Base-by-base conservation (phyloP, 768 basidiomycete species). In the Amanita fuliginea region DNA sequence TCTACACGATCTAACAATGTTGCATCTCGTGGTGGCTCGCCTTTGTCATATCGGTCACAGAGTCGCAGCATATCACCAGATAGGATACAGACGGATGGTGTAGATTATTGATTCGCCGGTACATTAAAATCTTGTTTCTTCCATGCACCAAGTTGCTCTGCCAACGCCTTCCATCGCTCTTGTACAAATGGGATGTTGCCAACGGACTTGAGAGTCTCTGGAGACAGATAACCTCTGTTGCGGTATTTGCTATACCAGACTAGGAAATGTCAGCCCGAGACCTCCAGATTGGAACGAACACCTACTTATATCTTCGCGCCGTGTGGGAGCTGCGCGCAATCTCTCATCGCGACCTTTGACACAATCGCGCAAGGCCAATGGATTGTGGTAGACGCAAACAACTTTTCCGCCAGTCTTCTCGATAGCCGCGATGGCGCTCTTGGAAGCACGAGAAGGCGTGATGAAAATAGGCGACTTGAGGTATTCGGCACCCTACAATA, bases 351-450 rank as follows among this genome's bases (percentile, higher is more conserved):
- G 74, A 4, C 81, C 81, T 55, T 86, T 80, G 54, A 90, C 64
- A 53, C 80, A 84, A 57, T 92, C 88, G 33, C 81, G 77, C 42
- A 98, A 75, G 0, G 88, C 83, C 30, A 96, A 74, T 16, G 76
- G 65, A 65, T 98, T 98, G 68, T 95, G 92, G 64, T 88, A 95
- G 60, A 89, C 85, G 69, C 92, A 93, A 41, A 85, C 79, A 32
- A 97, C 80, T 42, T 78, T 77, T 21, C 95, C 95, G 19, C 93
- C 91, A 8, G 70, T 73, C 14, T 70, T 69, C 62, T 97, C 90
- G 48, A 99, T 80, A 0, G 92, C 88, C 46, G 74, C 62, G 50
- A 97, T 89, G 8, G 96, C 94, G 42, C 78, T 78, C 61, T 86
- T 80, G 19, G 91, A 93, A 7, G 89, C 95, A 53, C 87, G 77